phyloP scores from a whole-genome alignment of 306 rosid species.

The Pyrus pyrifolia region DNA sequence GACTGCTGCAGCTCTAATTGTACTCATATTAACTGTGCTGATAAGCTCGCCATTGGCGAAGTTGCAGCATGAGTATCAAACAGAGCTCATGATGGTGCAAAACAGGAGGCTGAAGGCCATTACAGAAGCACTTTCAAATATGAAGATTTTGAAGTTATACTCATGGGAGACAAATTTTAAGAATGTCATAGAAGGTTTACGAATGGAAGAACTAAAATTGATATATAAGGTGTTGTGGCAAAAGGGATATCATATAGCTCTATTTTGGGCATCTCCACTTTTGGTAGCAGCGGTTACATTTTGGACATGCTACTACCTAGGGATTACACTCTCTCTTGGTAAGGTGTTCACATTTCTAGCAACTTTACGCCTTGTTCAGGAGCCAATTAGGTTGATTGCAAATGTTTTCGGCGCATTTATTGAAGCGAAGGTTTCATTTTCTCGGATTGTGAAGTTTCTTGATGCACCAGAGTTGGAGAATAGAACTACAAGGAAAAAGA shows the following conservation, averaged over 20 bases:
- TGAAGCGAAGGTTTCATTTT: constrained; percentile 24
- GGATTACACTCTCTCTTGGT: constrained; percentile 9
- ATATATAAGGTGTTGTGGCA: not conserved
- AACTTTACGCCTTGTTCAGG: constrained; percentile 27
- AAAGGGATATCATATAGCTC: constrained; percentile 4
- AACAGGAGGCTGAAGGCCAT: constrained; percentile 19
- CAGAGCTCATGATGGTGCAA: constrained; percentile 17
- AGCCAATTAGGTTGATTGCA: constrained; percentile 22
- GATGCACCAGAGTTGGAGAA: constrained; percentile 22
- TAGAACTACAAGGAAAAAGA: not conserved
- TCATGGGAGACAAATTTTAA: constrained; percentile 31
- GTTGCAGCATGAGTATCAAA: constrained; percentile 23
- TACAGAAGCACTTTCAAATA: constrained; percentile 21
- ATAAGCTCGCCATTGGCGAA: constrained; percentile 18
- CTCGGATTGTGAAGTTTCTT: constrained; percentile 22
- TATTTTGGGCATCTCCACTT: constrained; percentile 29
- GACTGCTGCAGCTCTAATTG: constrained; percentile 17
- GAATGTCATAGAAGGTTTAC: constrained; percentile 5
- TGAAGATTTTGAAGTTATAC: constrained; percentile 32
- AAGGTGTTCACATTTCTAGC: constrained; percentile 26
- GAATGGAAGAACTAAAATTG: constrained; percentile 20
- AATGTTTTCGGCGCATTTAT: constrained; percentile 21
- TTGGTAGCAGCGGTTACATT: constrained; percentile 22
- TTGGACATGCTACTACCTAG: constrained; percentile 30
- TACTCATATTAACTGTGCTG: constrained; percentile 6